Evolutionary conservation across 1,284 basidiomycete species (phyloP), one percentile per base, ranked within the genome.

Genomic region (Sporisorium iseilematis-ciliati): DNA sequence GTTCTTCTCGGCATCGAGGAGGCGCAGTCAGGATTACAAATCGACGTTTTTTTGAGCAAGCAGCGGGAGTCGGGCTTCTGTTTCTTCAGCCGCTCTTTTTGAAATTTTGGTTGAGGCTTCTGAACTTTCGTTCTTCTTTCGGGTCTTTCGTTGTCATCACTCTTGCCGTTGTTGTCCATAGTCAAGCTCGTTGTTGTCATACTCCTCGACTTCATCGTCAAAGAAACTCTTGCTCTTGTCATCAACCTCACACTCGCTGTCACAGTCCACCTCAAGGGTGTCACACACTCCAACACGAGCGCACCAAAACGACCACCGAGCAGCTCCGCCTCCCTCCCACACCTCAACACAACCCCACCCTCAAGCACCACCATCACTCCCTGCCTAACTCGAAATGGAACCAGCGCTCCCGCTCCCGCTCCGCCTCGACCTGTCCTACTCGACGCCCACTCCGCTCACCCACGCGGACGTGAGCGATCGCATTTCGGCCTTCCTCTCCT

Each of bases 341-440:
- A 40, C 12, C 10, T 16, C 16, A 23, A 35, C 16, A 54, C 29
- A 38, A 3, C 4, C 35, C 14, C 35, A 14, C 12, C 35, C 35
- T 12, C n/a, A 31, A 31, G 29, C 29, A 4, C 29, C 29, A 8
- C 29, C 8, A 5, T 31, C 5, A 31, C 0, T 48, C n/a, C n/a
- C 33, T 21, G 7, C 33, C 23, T n/a, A 7, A 29, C 16, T 25
- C 52, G 52, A 25, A 7, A 77, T 77, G 75, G 75, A 77, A 48
- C 66, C 70, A 6, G 53, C 64, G 21, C 66, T 77, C 0, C 61
- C 75, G 0, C 56, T 64, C 7, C 75, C 75, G 4, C 48, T 77
- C 3, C 50, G 75, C 0, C 57, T 77, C 0, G 48, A 66, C 21
- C 63, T 70, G 6, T 35, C 48, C 6, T 57, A 57, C 31, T 26